Percentiles rank a stretch among this genome's conserved stretches.
These are phyloP conservation scores for Pseudogymnoascus sp. DNA, from an alignment of 2,329 filamentous ascomycete genomes.

Conservation along the genomic window DNA sequence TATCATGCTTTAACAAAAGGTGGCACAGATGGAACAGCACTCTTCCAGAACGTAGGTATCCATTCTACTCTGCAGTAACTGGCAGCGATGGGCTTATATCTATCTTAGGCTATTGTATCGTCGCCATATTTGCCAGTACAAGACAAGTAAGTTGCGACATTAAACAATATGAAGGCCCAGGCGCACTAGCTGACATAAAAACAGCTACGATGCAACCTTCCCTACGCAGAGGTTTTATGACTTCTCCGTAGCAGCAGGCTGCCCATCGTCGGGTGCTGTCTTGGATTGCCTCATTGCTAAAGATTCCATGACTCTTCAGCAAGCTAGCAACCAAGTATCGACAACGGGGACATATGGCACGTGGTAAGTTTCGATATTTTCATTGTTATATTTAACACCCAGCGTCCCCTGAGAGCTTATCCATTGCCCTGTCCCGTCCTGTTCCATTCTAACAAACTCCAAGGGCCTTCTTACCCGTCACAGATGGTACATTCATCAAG, in stretches of 20 bases:
- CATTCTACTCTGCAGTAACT: constrained; percentile 16
- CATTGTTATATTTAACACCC: background rate
- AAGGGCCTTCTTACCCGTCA: constrained; percentile 31
- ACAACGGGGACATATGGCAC: constrained; percentile 9
- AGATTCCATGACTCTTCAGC: constrained; percentile 25
- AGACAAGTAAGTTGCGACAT: background rate
- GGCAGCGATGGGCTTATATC: background rate
- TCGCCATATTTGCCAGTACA: background rate
- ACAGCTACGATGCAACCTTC: constrained; percentile 42
- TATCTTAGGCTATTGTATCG: background rate
- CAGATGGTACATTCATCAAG: constrained; percentile 29
- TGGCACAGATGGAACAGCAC: background rate
- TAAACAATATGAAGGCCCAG: background rate
- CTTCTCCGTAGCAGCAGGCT: constrained; percentile 35
- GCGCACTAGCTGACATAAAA: constrained; percentile 43
- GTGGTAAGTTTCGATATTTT: background rate
- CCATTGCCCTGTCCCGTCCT: background rate
- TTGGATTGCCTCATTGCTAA: constrained; percentile 22
- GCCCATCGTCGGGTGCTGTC: constrained; percentile 17
- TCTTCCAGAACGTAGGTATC: constrained; percentile 21
- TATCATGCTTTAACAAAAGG: constrained; percentile 33
- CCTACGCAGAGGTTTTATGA: constrained; percentile 37
- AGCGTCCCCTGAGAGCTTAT: background rate
- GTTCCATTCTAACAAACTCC: background rate
- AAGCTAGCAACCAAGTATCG: constrained; percentile 17